phyloP scores from a whole-genome alignment of 108 stramenopile genomes.

The Nitzschia sp. region DNA sequence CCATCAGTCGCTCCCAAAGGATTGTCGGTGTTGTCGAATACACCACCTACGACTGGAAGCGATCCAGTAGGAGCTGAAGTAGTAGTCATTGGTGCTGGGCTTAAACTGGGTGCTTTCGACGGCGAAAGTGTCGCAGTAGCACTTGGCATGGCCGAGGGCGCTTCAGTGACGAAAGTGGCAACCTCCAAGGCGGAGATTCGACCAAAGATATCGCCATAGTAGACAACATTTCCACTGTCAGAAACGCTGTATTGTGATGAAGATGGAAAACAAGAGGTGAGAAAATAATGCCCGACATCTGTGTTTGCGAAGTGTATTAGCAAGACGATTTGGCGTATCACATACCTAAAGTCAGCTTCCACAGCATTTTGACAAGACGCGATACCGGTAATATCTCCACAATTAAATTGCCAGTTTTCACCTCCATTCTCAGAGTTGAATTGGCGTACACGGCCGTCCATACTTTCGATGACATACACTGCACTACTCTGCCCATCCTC shows the following conservation, averaged over 20 bases:
- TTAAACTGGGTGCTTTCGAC: constrained; percentile 2
- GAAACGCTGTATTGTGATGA: constrained; percentile 14
- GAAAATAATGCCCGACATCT: neutral
- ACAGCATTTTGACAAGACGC: constrained; percentile 31
- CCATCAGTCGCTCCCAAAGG: neutral
- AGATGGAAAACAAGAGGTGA: neutral
- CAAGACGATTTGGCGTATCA: neutral
- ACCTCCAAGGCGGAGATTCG: constrained; percentile 35
- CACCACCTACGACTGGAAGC: neutral
- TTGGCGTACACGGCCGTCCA: constrained; percentile 31
- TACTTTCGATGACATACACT: constrained; percentile 36
- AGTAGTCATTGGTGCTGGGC: constrained; percentile 4
- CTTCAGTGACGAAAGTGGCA: constrained; percentile 27
- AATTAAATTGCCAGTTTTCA: constrained; percentile 30
- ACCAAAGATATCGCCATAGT: constrained; percentile 47
- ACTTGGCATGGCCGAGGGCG: constrained; percentile 25
- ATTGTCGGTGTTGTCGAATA: neutral
- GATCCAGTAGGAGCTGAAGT: constrained; percentile 1
- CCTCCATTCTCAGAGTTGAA: constrained; percentile 18
- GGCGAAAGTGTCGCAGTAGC: neutral
- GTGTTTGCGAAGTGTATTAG: neutral
- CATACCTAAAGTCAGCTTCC: constrained; percentile 38
- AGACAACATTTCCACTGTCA: constrained; percentile 34
- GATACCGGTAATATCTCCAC: constrained; percentile 16
- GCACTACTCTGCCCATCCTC: constrained; percentile 1